phyloP scores from a whole-genome alignment of 768 basidiomycete genomes.

The Kwoniella sp. region DNA sequence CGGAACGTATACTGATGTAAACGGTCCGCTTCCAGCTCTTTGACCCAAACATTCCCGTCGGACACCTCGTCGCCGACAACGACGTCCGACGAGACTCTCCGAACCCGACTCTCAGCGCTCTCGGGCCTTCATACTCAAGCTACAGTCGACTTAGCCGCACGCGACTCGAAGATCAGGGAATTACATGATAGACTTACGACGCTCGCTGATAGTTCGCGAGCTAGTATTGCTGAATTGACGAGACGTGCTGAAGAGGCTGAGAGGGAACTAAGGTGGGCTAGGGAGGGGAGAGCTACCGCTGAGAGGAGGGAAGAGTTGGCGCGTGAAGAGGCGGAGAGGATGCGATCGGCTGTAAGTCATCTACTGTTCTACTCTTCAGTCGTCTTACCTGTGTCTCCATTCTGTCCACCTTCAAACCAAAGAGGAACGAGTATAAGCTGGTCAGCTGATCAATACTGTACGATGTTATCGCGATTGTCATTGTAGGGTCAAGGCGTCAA shows the following conservation, averaged over 20 bases:
- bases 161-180: conserved; percentile 35
- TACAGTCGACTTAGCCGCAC: conserved; percentile 31
- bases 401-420: background rate
- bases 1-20: background rate
- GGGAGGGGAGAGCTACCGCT: conserved; percentile 40
- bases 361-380: background rate
- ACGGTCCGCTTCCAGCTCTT: conserved; percentile 35
- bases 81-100: conserved; percentile 36
- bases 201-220: conserved; percentile 27
- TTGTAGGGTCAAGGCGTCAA: conserved; percentile 2
- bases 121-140: conserved; percentile 41
- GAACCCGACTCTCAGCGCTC: conserved; percentile 43
- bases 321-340: conserved; percentile 31
- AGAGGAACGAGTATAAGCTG: background rate
- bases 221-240: conserved; percentile 31
- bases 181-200: conserved; percentile 33
- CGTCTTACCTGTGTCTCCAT: background rate
- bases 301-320: conserved; percentile 46
- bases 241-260: conserved; percentile 37
- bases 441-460: background rate
- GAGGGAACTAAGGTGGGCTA: conserved; percentile 52
- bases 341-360: conserved; percentile 7
- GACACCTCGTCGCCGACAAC: conserved; percentile 17
- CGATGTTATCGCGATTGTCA: background rate
- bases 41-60: conserved; percentile 48